phyloP scores from a whole-genome alignment of 139 green algal species.

The Tetradesmus obliquus region DNA sequence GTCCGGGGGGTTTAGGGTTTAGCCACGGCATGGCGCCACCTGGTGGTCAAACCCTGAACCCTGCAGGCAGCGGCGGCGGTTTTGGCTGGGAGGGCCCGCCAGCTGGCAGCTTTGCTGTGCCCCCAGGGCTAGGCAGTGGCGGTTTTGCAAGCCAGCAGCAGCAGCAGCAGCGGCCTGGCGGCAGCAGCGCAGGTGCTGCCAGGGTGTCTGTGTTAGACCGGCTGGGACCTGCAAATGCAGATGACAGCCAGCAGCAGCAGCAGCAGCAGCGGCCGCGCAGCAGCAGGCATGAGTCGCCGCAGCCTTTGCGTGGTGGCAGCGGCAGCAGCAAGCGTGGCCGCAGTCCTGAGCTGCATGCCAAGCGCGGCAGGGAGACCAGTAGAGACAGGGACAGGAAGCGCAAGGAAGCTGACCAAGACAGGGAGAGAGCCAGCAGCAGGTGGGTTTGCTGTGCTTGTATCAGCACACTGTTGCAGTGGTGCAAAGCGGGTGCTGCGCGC shows the following conservation, averaged over 20 bases:
- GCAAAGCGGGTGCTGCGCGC: too few relatives aligned
- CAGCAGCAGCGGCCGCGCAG: not conserved
- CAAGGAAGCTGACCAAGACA: not conserved
- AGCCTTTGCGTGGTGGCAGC: not conserved
- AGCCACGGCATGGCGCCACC: not conserved
- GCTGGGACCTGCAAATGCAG: not conserved
- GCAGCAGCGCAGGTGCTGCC: not conserved
- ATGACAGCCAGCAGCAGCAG: not conserved
- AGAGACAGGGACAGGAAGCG: not conserved
- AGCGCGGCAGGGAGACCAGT: not conserved
- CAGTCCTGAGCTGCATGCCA: not conserved
- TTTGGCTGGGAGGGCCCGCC: not conserved
- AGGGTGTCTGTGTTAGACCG: not conserved
- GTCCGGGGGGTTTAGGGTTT: not conserved
- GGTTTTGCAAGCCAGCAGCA: not conserved
- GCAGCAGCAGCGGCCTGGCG: not conserved
- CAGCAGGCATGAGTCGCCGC: not conserved
- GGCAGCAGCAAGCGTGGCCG: not conserved
- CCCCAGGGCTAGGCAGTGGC: not conserved
- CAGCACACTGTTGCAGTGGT: too few relatives aligned
- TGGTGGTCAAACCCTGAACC: not conserved
- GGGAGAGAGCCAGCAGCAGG: not conserved
- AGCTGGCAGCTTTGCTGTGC: not conserved
- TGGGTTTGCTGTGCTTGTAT: not conserved
- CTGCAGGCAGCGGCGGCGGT: not conserved